Evolutionary conservation across 2,329 filamentous ascomycete genomes (phyloP).

Genomic region (Dactylonectria estremocensis): DNA sequence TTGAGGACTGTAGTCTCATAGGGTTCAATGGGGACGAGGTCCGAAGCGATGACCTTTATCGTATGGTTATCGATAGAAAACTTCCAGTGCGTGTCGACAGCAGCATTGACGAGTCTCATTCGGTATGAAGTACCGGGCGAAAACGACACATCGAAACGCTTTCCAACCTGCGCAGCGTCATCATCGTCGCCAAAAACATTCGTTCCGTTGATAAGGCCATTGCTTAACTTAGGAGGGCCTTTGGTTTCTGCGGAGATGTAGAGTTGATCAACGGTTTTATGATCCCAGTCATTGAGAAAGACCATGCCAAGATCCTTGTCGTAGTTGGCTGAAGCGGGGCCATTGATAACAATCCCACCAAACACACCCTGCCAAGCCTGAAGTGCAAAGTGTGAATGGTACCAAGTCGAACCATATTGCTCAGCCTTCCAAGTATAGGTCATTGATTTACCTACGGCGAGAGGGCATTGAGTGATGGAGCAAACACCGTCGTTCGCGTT

Average conservation of each 20-base stretch:
- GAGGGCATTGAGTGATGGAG: slow-evolving; percentile 74
- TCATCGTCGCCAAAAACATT: slow-evolving; percentile 68
- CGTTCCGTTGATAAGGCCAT: slow-evolving; percentile 75
- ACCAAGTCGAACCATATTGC: slow-evolving; percentile 71
- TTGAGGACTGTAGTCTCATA: slow-evolving; percentile 74
- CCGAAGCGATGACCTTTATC: slow-evolving; percentile 75
- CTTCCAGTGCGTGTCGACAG: slow-evolving; percentile 64
- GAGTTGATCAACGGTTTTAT: slow-evolving; percentile 58
- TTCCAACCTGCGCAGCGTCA: slow-evolving; percentile 57
- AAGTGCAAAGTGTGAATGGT: slow-evolving; percentile 73
- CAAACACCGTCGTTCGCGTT: slow-evolving; percentile 69
- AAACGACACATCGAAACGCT: slow-evolving; percentile 68
- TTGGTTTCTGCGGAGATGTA: slow-evolving; percentile 62
- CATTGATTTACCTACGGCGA: slow-evolving; percentile 71
- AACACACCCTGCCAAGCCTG: slow-evolving; percentile 73
- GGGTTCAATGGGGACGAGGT: slow-evolving; percentile 74
- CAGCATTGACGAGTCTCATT: slow-evolving; percentile 72
- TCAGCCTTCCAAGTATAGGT: slow-evolving; percentile 69
- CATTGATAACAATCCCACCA: slow-evolving; percentile 74
- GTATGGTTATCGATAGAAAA: slow-evolving; percentile 74
- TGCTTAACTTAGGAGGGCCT: slow-evolving; percentile 66
- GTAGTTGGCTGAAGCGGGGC: slow-evolving; percentile 64
- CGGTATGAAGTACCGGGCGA: slow-evolving; percentile 68
- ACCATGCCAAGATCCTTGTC: slow-evolving; percentile 75
- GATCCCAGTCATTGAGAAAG: slow-evolving; percentile 74